Conservation (phyloP, 208 protist genomes). For the Acanthamoeba royreba region DNA sequence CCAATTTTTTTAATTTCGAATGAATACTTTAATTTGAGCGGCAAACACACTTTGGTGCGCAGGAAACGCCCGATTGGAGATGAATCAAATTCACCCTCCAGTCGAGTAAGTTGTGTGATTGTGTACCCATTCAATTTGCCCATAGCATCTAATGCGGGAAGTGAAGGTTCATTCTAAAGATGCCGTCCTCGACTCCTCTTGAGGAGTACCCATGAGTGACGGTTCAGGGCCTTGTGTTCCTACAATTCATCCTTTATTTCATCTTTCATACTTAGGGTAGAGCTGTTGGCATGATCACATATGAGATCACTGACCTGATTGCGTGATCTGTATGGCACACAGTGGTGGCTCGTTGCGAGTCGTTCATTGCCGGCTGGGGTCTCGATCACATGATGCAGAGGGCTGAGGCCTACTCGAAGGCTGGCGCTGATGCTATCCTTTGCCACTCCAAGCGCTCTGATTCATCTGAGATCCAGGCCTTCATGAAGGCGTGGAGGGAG, state of each 20-base stretch:
- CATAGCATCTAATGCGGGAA: background rate
- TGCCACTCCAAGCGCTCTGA: slow-evolving; percentile 82
- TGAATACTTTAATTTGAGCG: background rate
- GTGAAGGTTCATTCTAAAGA: background rate
- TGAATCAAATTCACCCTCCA: background rate
- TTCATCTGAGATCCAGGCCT: slow-evolving; percentile 76
- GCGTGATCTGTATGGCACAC: too few species aligned
- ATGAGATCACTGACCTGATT: slow-evolving; percentile 74
- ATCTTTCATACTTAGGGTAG: background rate
- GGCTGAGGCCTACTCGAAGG: slow-evolving; percentile 78
- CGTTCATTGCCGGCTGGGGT: slow-evolving; percentile 86
- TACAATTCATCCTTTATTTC: background rate
- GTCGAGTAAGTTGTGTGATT: background rate
- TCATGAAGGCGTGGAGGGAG: slow-evolving; percentile 81
- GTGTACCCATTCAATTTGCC: slow-evolving; percentile 4
- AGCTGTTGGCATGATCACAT: slow-evolving; percentile 41
- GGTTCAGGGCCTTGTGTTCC: background rate
- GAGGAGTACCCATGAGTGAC: background rate
- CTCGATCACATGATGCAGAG: slow-evolving; percentile 80
- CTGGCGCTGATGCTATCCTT: slow-evolving; percentile 82
- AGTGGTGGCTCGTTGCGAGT: slow-evolving; percentile 83
- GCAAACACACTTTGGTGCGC: slow-evolving; percentile 23
- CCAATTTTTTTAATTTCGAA: background rate
- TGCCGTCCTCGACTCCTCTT: background rate
- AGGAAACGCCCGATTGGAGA: background rate